Evolutionary conservation across 306 rosid species (phyloP).

Genomic region (Malus sieversii): DNA sequence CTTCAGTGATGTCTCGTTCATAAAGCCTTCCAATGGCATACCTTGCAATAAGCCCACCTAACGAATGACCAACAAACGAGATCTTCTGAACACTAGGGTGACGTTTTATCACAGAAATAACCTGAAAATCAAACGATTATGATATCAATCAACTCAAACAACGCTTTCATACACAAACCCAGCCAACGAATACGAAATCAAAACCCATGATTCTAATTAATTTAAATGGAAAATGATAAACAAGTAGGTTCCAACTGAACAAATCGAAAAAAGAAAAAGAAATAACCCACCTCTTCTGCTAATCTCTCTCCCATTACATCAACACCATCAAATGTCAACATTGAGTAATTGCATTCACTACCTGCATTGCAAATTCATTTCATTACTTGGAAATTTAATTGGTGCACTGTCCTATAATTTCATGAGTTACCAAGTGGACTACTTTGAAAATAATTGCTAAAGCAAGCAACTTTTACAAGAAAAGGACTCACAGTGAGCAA

Average conservation of each 20-base stretch:
- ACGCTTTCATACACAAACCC: background rate
- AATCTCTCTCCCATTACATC: conserved; percentile 83
- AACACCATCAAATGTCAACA: conserved; percentile 74
- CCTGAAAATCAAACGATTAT: conserved; percentile 29
- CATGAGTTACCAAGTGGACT: background rate
- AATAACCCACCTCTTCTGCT: conserved; percentile 61
- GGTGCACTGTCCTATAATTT: background rate
- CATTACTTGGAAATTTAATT: conserved; percentile 1
- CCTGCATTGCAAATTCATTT: conserved; percentile 55
- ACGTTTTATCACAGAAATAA: conserved; percentile 48
- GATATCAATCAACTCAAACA: background rate
- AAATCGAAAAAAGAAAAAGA: background rate
- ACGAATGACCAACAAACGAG: conserved; percentile 71
- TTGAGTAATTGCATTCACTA: conserved; percentile 62
- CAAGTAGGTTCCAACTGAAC: background rate
- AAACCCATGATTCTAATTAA: background rate
- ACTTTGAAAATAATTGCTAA: background rate
- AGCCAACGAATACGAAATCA: background rate
- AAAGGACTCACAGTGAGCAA: conserved; percentile 70
- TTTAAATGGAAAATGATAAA: background rate
- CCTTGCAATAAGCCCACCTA: conserved; percentile 77
- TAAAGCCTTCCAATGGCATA: conserved; percentile 74
- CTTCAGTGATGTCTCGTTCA: conserved; percentile 31
- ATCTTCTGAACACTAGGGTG: conserved; percentile 58
- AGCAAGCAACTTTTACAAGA: background rate